Evolutionary conservation across 768 basidiomycete species (phyloP), one percentile per base, ranked within the genome.

Genomic region (Pleurotus djamor): DNA sequence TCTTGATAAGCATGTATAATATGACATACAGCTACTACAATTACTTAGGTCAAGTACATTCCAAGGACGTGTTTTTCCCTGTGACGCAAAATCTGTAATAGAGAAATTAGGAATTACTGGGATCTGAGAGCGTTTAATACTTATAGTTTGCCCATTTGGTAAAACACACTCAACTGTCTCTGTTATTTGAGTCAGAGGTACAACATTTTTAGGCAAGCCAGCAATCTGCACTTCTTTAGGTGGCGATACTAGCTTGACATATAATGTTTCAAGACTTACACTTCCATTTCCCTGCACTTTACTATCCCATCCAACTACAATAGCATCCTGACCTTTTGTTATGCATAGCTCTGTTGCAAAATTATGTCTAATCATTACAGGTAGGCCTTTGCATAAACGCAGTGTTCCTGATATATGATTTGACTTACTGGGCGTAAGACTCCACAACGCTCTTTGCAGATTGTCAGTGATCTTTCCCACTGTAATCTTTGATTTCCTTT

Each of bases 261-360:
- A 76, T 8, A 76, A 35, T 0, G 64, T 70, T 7, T 73, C 70
- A 9, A 76, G 50, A 4, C 67, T 41, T 12, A 9, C 13, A 41
- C 69, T 64, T 12, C 66, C 66, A n/a, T 51, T 13, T 1, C 59
- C 17, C 1, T 71, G 66, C 13, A 41, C 35, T 6, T 13, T 21
- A 12, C 52, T 47, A 28, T 68, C 44, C 76, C 74, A 77, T 12
- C 67, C 71, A 60, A 57, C 49, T 1, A 76, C 72, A 38, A 47
- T 59, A 1, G 60, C 75, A 63, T 74, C 70, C 58, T 73, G 71
- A 2, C 74, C 75, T 57, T 72, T 73, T 2, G 72, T 74, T 3
- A 76, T 73, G 49, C 69, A 66, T n/a, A 72, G 54, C 45, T 72
- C 70, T 9, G 74, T 74, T 2, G 73, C 74, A 57, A 61, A 48